Evolutionary conservation across 2,329 filamentous ascomycete species (phyloP).

Genomic region (Exophiala sp.): DNA sequence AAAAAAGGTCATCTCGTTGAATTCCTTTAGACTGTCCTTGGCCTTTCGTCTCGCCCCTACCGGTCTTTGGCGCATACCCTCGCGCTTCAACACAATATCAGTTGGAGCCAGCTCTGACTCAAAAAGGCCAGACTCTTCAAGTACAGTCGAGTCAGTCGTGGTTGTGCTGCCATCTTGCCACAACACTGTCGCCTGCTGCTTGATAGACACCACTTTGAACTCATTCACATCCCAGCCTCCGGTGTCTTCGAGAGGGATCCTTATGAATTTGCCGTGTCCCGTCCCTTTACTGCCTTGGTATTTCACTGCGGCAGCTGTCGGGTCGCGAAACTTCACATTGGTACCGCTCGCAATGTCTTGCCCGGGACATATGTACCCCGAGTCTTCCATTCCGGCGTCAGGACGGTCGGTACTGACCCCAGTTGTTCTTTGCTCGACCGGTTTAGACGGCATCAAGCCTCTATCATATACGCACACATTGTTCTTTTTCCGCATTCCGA

Average conservation of each 20-base stretch:
- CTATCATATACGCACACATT: conserved; percentile 26
- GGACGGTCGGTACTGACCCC: not conserved
- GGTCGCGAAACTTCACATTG: conserved; percentile 52
- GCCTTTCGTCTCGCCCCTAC: not conserved
- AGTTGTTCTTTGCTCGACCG: not conserved
- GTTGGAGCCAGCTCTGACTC: conserved; percentile 56
- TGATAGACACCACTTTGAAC: conserved; percentile 47
- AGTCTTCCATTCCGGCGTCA: not conserved
- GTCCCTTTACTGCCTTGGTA: conserved; percentile 40
- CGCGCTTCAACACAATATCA: conserved; percentile 48
- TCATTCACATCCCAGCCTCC: conserved; percentile 56
- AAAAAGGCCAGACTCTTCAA: conserved; percentile 32
- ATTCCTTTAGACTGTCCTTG: conserved; percentile 12
- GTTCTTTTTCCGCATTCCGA: conserved; percentile 22
- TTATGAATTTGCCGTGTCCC: conserved; percentile 40
- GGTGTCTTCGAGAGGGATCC: conserved; percentile 43
- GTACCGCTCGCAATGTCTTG: conserved; percentile 41
- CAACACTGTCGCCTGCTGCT: conserved; percentile 48
- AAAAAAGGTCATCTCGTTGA: conserved; percentile 30
- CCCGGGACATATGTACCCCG: conserved; percentile 5
- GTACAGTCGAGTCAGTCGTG: conserved; percentile 39
- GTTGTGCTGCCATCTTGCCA: conserved; percentile 55
- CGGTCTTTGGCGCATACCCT: conserved; percentile 30
- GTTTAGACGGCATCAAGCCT: conserved; percentile 20
- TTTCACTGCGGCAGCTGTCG: conserved; percentile 46